A percentile compares a stretch with the other conserved stretches of the same genome.
Evolutionary conservation across 768 basidiomycete species (phyloP).

Genomic region (Boletellus ananas): DNA sequence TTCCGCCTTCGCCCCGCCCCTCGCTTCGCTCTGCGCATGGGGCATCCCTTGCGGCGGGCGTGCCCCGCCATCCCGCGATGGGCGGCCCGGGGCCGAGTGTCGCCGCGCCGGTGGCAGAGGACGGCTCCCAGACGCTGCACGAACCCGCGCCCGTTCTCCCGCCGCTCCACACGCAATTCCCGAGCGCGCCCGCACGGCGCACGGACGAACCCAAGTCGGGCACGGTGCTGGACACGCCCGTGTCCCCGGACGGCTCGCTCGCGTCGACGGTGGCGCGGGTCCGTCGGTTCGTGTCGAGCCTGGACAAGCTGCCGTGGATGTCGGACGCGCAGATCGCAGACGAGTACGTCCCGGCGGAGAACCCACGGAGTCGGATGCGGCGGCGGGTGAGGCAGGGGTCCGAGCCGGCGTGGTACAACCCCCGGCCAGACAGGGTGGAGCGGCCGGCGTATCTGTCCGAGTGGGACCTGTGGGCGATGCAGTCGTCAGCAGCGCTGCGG

Average conservation of each 20-base stretch:
- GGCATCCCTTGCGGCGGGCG: background rate
- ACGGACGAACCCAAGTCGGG: background rate
- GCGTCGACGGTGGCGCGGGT: slow-evolving; percentile 34
- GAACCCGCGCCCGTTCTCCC: background rate
- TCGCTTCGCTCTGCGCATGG: slow-evolving; percentile 4
- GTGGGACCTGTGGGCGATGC: slow-evolving; percentile 27
- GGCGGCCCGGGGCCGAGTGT: background rate
- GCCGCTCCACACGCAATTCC: background rate
- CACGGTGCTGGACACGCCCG: slow-evolving; percentile 1
- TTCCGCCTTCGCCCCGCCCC: slow-evolving; percentile 5
- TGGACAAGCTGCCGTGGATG: slow-evolving; percentile 45
- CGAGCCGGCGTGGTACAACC: slow-evolving; percentile 30
- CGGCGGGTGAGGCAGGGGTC: slow-evolving; percentile 8
- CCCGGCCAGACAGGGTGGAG: slow-evolving; percentile 4
- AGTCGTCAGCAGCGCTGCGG: slow-evolving; percentile 12
- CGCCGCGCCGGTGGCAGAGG: background rate
- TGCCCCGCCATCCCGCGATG: background rate
- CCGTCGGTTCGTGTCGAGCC: slow-evolving; percentile 30
- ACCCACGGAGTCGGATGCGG: slow-evolving; percentile 17
- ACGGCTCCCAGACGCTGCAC: slow-evolving; percentile 20
- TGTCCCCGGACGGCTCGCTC: slow-evolving; percentile 2
- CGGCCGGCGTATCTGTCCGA: slow-evolving; percentile 10
- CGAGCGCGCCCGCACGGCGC: background rate
- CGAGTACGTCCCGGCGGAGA: slow-evolving; percentile 40
- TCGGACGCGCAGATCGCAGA: slow-evolving; percentile 38